phyloP scores from a whole-genome alignment of 805 yeast genomes.

The Pichia occidentalis region DNA sequence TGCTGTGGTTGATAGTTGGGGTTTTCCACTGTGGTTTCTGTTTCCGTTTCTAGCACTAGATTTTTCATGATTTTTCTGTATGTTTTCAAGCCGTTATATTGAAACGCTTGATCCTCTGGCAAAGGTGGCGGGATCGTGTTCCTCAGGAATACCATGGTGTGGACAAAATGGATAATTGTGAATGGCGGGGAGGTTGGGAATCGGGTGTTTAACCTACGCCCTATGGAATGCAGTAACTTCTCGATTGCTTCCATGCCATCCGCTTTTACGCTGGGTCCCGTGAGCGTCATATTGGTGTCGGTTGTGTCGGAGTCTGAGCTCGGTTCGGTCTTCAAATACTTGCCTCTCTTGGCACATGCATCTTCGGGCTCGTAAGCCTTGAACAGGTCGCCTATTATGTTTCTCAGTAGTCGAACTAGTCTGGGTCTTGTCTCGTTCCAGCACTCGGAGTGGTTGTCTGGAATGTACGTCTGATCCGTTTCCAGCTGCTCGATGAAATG shows the following conservation, averaged over 20 bases:
- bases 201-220: too few relatives aligned
- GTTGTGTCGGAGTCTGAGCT: too few relatives aligned
- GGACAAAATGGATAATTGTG: slow-evolving; percentile 21
- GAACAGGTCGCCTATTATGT: background rate
- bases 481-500: background rate
- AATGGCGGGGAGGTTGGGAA: slow-evolving; percentile 32
- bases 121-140: slow-evolving; percentile 16
- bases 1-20: background rate
- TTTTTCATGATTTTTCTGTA: slow-evolving; percentile 2
- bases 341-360: too few relatives aligned
- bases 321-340: background rate
- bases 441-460: background rate
- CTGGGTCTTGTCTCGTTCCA: background rate
- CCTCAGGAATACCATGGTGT: slow-evolving; percentile 14
- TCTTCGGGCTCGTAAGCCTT: background rate
- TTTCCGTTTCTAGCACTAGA: background rate
- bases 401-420: background rate
- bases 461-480: background rate
- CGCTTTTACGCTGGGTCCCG: too few relatives aligned
- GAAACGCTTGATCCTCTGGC: background rate
- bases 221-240: too few relatives aligned
- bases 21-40: background rate
- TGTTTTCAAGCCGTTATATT: slow-evolving; percentile 4
- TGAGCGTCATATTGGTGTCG: too few relatives aligned
- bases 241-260: too few relatives aligned